Percentiles rank a stretch among this genome's conserved stretches.
Conservation (phyloP, 1,139 yeast species). For the Nadsonia starkeyi-henricii region DNA sequence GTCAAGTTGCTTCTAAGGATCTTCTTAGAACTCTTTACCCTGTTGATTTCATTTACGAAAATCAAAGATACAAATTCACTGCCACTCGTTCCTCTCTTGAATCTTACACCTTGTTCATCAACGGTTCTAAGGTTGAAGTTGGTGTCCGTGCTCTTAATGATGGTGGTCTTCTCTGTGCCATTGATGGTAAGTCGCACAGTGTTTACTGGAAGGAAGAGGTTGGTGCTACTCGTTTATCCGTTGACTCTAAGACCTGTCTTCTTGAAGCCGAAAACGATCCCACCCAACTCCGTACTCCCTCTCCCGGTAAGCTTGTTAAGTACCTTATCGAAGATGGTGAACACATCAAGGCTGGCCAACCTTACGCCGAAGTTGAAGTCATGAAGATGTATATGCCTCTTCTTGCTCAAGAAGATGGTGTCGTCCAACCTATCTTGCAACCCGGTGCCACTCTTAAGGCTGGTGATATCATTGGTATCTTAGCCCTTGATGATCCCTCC, state of each 20-base stretch:
- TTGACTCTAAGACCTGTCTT: conserved; percentile 86
- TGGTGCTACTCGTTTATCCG: conserved; percentile 88
- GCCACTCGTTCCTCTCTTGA: conserved; percentile 86
- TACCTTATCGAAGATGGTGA: conserved; percentile 93
- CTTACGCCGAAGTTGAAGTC: conserved; percentile 96
- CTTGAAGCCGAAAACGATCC: conserved; percentile 95
- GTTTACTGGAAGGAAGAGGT: conserved; percentile 98
- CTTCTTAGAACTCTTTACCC: conserved; percentile 78
- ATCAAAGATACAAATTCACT: conserved; percentile 82
- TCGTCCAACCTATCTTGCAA: conserved; percentile 83
- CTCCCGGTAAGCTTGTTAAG: conserved; percentile 95
- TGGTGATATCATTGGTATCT: conserved; percentile 91
- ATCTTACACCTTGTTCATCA: conserved; percentile 74
- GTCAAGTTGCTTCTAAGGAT: conserved; percentile 82
- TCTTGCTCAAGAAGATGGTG: conserved; percentile 85
- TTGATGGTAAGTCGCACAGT: conserved; percentile 88
- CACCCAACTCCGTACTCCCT: conserved; percentile 94
- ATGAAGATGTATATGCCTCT: conserved; percentile 77
- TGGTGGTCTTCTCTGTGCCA: conserved; percentile 79
- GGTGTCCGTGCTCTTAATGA: conserved; percentile 81
- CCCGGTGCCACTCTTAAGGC: conserved; percentile 97
- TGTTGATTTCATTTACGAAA: conserved; percentile 90
- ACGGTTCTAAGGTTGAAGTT: conserved; percentile 81
- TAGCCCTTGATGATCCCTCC: conserved; percentile 90
- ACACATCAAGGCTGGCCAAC: conserved; percentile 80